Conservation (phyloP, 371 early-diverging fungal species). For the Mortierella sp. region DNA sequence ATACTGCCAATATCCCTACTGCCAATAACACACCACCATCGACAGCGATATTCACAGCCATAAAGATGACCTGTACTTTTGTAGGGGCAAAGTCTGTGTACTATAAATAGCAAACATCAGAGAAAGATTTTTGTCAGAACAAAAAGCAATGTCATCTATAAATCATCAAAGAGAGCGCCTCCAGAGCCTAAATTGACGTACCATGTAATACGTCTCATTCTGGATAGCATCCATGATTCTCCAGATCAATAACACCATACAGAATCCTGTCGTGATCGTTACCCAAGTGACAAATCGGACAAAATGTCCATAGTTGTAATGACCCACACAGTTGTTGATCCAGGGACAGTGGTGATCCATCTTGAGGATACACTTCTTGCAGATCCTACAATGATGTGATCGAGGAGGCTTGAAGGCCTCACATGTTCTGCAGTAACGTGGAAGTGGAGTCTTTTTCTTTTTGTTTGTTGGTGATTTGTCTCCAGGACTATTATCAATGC, state of each 20-base stretch:
- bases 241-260: constrained; percentile 57
- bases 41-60: constrained; percentile 81
- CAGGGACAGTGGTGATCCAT: constrained; percentile 98
- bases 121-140: background rate
- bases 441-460: constrained; percentile 47
- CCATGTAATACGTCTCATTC: constrained; percentile 60
- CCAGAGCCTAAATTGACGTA: too few relatives aligned
- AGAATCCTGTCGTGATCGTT: constrained; percentile 67
- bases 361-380: constrained; percentile 86
- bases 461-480: constrained; percentile 5
- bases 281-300: constrained; percentile 87
- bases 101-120: constrained; percentile 12
- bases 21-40: constrained; percentile 76
- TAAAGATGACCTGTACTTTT: constrained; percentile 69
- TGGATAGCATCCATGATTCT: constrained; percentile 64
- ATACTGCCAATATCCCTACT: constrained; percentile 85
- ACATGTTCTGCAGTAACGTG: constrained; percentile 85
- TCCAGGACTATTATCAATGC: background rate
- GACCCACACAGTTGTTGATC: constrained; percentile 97
- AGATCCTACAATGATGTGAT: constrained; percentile 85
- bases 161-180: background rate
- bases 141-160: background rate
- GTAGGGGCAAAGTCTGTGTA: constrained; percentile 68
- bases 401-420: constrained; percentile 84
- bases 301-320: constrained; percentile 90